phyloP scores from a whole-genome alignment of 2,329 filamentous ascomycete genomes.

The Trichoderma sp. region DNA sequence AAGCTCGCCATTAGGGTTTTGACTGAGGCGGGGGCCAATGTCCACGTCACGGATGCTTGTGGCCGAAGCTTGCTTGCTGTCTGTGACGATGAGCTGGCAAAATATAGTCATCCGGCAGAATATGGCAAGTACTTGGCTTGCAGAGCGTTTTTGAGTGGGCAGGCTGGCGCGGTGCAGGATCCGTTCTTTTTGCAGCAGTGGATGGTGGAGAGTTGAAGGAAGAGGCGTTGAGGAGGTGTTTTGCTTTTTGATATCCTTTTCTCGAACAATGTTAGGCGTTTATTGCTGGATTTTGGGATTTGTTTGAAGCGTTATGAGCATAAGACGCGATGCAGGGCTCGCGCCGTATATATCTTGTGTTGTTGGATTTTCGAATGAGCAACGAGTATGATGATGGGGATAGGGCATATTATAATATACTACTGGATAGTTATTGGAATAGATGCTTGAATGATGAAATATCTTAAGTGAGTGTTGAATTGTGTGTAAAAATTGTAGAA shows the following conservation, averaged over 20 bases:
- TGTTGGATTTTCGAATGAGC: neutral
- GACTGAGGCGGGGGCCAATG: slow-evolving; percentile 52
- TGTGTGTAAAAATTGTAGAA: too few species aligned
- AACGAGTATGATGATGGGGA: neutral
- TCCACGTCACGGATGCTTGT: slow-evolving; percentile 50
- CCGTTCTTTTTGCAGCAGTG: slow-evolving; percentile 50
- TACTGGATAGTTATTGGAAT: neutral
- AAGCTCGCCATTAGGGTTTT: slow-evolving; percentile 56
- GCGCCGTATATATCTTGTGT: neutral
- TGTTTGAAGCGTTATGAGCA: neutral
- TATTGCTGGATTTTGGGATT: neutral
- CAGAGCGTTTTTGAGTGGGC: slow-evolving; percentile 50
- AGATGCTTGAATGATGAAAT: neutral
- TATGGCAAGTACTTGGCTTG: slow-evolving; percentile 53
- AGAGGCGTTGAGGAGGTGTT: too few species aligned
- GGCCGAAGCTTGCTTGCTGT: slow-evolving; percentile 53
- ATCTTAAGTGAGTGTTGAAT: too few species aligned
- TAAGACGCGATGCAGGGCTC: neutral
- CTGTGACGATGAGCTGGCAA: slow-evolving; percentile 47
- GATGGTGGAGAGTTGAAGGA: slow-evolving; percentile 31
- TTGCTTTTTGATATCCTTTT: neutral
- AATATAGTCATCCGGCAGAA: slow-evolving; percentile 38
- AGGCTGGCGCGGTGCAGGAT: slow-evolving; percentile 43
- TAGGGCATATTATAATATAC: neutral
- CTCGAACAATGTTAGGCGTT: neutral